Evolutionary conservation across 495 filamentous ascomycete species (phyloP).

Genomic region (Aspergillus sparsus): DNA sequence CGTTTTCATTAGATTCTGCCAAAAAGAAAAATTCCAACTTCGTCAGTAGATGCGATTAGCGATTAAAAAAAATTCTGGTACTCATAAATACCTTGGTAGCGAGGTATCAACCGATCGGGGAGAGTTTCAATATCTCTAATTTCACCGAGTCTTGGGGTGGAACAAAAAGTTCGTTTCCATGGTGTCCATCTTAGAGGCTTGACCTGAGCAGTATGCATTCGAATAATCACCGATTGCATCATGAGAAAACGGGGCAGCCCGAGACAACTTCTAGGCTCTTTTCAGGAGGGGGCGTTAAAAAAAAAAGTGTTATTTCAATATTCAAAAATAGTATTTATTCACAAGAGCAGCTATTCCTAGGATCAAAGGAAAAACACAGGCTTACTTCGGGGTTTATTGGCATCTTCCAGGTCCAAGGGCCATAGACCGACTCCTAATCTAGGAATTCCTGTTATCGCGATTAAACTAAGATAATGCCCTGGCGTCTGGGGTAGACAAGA

Average conservation of each 20-base stretch:
- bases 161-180: conserved; percentile 41
- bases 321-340: too few species aligned
- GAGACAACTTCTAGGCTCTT: conserved; percentile 8
- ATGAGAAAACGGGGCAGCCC: conserved; percentile 19
- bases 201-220: conserved; percentile 5
- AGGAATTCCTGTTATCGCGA: background rate
- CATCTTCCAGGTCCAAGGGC: background rate
- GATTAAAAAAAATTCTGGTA: background rate
- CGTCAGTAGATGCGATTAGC: background rate
- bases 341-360: background rate
- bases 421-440: background rate
- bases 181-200: conserved; percentile 1
- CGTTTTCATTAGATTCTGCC: conserved; percentile 55
- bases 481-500: too few species aligned
- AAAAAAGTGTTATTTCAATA: background rate
- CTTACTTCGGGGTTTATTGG: conserved; percentile 1
- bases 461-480: too few species aligned
- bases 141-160: conserved; percentile 36
- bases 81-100: conserved; percentile 53
- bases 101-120: conserved; percentile 44
- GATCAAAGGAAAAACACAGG: background rate
- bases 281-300: background rate
- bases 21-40: background rate
- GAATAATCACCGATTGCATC: conserved; percentile 20
- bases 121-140: conserved; percentile 47